These are phyloP conservation scores for Colletotrichum lindemuthianum DNA, from an alignment of 2,329 filamentous ascomycete genomes.

Conservation along the genomic window DNA sequence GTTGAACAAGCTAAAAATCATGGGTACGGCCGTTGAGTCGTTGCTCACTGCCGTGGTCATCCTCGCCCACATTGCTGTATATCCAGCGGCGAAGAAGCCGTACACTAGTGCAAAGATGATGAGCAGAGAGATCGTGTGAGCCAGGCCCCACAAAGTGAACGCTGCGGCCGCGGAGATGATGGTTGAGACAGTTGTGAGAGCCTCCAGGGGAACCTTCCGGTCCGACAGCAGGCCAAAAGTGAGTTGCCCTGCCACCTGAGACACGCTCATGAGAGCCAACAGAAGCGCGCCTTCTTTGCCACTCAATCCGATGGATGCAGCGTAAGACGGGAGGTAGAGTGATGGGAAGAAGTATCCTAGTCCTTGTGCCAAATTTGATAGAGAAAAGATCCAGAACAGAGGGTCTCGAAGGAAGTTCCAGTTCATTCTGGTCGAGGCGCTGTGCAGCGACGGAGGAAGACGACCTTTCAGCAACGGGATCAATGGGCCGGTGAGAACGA, in stretches of 20 bases:
- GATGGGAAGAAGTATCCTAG: conserved; percentile 65
- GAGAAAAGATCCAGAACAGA: conserved; percentile 48
- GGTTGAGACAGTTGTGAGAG: conserved; percentile 53
- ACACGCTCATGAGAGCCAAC: conserved; percentile 57
- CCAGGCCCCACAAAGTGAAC: conserved; percentile 65
- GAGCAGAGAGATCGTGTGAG: conserved; percentile 54
- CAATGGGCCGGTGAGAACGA: conserved; percentile 51
- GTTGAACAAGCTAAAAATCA: conserved; percentile 41
- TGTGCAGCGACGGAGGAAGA: conserved; percentile 49
- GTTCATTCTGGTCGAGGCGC: conserved; percentile 39
- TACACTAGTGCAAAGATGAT: conserved; percentile 63
- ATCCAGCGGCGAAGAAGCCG: conserved; percentile 64
- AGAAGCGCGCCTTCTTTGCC: conserved; percentile 55
- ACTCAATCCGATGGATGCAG: conserved; percentile 50
- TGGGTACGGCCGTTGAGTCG: conserved; percentile 39
- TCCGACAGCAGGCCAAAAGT: conserved; percentile 60
- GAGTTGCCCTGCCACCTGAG: conserved; percentile 55
- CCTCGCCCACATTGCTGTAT: conserved; percentile 40
- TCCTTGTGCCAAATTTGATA: conserved; percentile 61
- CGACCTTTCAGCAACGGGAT: conserved; percentile 53
- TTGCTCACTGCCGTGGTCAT: conserved; percentile 41
- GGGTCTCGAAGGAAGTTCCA: conserved; percentile 39
- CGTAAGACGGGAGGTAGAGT: conserved; percentile 63
- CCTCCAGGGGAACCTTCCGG: conserved; percentile 52
- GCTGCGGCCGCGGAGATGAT: conserved; percentile 58